Evolutionary conservation across 768 basidiomycete genomes (phyloP), one percentile per base, ranked within the genome.

Genomic region (Panaeolus papilionaceus): DNA sequence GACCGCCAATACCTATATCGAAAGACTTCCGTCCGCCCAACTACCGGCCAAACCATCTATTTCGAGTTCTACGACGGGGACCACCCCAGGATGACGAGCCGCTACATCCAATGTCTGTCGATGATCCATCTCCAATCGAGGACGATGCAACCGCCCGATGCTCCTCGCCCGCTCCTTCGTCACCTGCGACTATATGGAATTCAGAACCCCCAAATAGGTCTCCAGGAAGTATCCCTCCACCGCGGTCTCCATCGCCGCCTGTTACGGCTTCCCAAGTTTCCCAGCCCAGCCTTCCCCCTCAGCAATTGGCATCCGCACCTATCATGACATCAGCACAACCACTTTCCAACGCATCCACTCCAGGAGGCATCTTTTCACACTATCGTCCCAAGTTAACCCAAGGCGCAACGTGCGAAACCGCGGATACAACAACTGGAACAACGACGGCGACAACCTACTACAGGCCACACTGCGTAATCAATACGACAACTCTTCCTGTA

Each of bases 21-120:
- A 9, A 9, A 12, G 28, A 58, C 54, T 58, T 58, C 16, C 54
- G 12, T 23, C 54, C 54, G 11, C 54, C 54, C 12, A 33, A 18
- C 14, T 37, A 58, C 14, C 54, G 54, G 4, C 54, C 54, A 58
- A 16, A 28, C 33, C 54, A 58, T 28, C 28, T 58, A 10, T 58
- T 58, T 33, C 54, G 54, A 58, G 28, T 58, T 58, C 28, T 58
- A 16, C 54, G 54, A 58, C 54, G 28, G 12, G 54, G 28, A 14
- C 54, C 28, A 28, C 12, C n/a, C 20, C 47, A 33, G 9, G 28
- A 14, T 1, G 16, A 33, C 12, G 54, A 28, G 4, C 33, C 26
- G 4, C 33, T 11, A 12, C 12, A 33, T 12, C 16, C 54, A 12
- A 33, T n/a, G 14, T 28, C 26, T 37, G 54, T 16, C 7, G 16